phyloP scores from a whole-genome alignment of 1,284 basidiomycete species.

The Lignosus rhinocerotis region DNA sequence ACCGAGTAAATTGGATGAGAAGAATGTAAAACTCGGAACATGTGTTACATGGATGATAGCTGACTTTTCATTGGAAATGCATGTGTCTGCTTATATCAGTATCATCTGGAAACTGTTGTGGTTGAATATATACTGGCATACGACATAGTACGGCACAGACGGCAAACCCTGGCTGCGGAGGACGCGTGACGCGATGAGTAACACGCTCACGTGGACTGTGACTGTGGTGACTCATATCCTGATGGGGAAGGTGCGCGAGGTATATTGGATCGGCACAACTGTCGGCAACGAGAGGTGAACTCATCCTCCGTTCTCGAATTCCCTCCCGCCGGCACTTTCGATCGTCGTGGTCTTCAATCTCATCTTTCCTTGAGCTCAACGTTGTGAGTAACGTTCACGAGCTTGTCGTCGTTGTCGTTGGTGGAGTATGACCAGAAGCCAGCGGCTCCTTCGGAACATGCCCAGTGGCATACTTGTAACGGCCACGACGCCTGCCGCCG shows the following conservation, averaged over 20 bases:
- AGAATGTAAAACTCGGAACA: background rate
- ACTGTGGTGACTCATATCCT: background rate
- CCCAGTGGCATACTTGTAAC: too few species aligned
- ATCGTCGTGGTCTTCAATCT: background rate
- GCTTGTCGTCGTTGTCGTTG: background rate
- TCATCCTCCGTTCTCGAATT: background rate
- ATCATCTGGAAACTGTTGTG: too few species aligned
- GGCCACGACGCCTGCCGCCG: background rate
- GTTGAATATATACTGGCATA: too few species aligned
- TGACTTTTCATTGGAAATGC: background rate
- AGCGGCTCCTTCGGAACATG: background rate
- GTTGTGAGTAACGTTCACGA: too few species aligned
- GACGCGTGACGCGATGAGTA: background rate
- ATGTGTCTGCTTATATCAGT: too few species aligned
- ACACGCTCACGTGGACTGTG: background rate
- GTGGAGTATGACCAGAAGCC: background rate
- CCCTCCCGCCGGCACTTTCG: constrained; percentile 26
- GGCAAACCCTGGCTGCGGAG: background rate
- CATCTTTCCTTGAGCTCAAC: background rate
- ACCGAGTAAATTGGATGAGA: background rate
- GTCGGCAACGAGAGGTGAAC: constrained; percentile 22
- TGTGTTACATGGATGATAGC: background rate
- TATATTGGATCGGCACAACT: background rate
- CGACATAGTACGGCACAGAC: background rate
- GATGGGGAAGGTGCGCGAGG: background rate